Conservation (phyloP, 305 asterid genomes). For the Rubia tinctorum region DNA sequence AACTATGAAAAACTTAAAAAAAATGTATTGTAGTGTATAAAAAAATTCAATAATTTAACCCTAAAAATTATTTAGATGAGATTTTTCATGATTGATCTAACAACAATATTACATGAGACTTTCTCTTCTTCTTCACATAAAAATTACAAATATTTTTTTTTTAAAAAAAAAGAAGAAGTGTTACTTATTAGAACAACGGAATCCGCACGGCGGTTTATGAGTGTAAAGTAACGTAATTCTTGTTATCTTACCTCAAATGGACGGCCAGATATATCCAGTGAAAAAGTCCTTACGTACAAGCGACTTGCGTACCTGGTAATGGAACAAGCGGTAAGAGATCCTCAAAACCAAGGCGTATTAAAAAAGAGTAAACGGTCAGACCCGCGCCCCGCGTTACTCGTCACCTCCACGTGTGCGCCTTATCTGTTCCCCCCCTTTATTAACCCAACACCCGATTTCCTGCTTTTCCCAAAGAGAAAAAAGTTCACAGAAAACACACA, state of each 20-base stretch:
- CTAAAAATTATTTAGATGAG: no score
- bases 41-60: no score
- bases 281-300: not conserved
- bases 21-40: no score
- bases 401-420: constrained; percentile 24
- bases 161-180: no score
- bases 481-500: not conserved
- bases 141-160: no score
- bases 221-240: not conserved
- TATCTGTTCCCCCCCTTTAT: constrained; percentile 7
- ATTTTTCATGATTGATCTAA: no score
- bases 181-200: no score
- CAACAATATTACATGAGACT: no score
- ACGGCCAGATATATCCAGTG: not conserved
- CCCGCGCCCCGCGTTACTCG: not conserved
- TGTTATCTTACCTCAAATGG: not conserved
- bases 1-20: no score
- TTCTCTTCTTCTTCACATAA: no score
- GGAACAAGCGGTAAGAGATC: not conserved
- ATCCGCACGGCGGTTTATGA: not conserved
- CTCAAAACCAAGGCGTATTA: not conserved
- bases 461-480: not conserved
- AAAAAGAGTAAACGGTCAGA: constrained; percentile 10
- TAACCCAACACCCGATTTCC: not conserved
- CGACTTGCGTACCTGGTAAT: constrained; percentile 6